Base-by-base conservation (phyloP, 2,329 filamentous ascomycete genomes). In the Fusarium domesticum region DNA sequence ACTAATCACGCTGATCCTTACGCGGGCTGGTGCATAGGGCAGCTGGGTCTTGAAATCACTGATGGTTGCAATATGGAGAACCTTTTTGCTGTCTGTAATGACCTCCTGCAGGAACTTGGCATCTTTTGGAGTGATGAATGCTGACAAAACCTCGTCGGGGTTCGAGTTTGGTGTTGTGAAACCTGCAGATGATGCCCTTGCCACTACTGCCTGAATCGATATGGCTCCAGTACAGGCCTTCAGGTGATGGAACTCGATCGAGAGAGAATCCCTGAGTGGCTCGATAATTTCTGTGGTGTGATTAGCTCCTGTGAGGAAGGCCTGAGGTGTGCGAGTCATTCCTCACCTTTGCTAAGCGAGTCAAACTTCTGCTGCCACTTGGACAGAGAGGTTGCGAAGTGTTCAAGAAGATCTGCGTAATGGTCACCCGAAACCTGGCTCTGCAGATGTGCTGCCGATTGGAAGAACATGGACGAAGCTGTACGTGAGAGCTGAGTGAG, bases 401-500 rank as follows among this genome's bases (percentile, higher is more conserved):
- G 54, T 5, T 57, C 49, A 1, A 57, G 19, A 1, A 57, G 47
- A 18, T 51, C 50, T 0, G 39, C 38, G 7, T 55, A 57, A 18
- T 55, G 50, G 11, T 53, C 54, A 2, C 45, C 47, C 2, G 49
- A 39, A 2, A 57, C 46, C 14, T 55, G 54, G 2, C 18, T 38
- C 31, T 57, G 49, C 5, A 55, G 17, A n/a, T 57, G 47, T 1
- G 23, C 17, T 6, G 42, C 37, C 2, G 54, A 57, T 6, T 51
- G 54, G 16, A 57, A 57, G n/a, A 57, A 57, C 46, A 57, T 46
- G 6, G 54, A 50, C 2, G 50, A 55, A 5, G 51, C 48, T 10
- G 53, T 53, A 1, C 49, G 40, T 1, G 47, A 51, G 2, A 57
- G 23, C 16, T 53, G 54, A 1, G 47, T 55, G 8, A 57, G 38